Evolutionary conservation across 2,329 filamentous ascomycete genomes (phyloP).

Genomic region (Akanthomyces muscarius): DNA sequence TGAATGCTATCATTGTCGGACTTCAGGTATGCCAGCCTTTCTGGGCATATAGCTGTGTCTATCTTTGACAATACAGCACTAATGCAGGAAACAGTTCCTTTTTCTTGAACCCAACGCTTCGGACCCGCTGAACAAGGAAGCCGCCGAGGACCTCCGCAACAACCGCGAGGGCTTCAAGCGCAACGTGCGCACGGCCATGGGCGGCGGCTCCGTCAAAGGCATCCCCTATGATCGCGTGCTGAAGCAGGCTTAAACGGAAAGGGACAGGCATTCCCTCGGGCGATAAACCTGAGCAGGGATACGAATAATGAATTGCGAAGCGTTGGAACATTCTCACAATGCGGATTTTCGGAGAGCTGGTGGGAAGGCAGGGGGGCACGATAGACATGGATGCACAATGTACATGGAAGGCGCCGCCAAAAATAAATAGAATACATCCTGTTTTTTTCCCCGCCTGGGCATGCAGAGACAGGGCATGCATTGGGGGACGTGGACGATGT

Average conservation of each 20-base stretch:
- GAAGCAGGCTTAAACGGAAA: conserved; percentile 42
- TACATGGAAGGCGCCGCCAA: conserved; percentile 1
- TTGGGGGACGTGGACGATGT: not conserved
- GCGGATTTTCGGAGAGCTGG: not conserved
- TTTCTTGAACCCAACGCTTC: conserved; percentile 97
- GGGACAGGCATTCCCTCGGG: too few species aligned
- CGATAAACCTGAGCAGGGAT: not conserved
- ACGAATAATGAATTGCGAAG: conserved; percentile 8
- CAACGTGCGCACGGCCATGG: conserved; percentile 82
- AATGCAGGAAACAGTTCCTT: conserved; percentile 62
- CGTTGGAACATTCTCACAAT: not conserved
- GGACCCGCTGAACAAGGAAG: conserved; percentile 97
- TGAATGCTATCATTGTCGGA: conserved; percentile 95
- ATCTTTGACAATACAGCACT: not conserved
- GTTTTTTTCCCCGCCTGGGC: not conserved
- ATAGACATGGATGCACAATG: not conserved
- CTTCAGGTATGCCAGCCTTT: conserved; percentile 59
- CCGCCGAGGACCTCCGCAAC: conserved; percentile 81
- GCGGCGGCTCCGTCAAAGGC: conserved; percentile 70
- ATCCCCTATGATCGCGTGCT: conserved; percentile 74
- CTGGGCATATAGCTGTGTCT: not conserved
- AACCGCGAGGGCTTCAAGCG: conserved; percentile 88
- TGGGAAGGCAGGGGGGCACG: not conserved
- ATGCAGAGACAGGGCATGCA: not conserved
- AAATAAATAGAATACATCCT: not conserved